These are phyloP conservation scores for Venturia pyrina DNA, from an alignment of 2,329 filamentous ascomycete genomes.

Conservation along the genomic window DNA sequence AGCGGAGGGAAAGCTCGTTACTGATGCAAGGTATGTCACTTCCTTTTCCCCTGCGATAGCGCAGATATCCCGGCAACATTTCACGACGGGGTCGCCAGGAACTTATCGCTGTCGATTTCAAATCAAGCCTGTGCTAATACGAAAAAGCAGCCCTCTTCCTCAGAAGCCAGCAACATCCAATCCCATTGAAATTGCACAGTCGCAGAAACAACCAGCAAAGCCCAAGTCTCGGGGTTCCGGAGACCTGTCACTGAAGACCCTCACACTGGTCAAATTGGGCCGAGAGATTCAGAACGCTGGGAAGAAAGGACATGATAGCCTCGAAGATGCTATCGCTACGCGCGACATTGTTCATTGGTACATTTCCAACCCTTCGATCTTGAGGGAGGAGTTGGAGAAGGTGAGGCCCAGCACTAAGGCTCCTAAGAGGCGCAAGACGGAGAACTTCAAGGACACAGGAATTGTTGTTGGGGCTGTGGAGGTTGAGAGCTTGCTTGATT, in stretches of 20 bases:
- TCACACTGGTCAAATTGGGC: slow-evolving; percentile 16
- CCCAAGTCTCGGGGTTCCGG: slow-evolving; percentile 7
- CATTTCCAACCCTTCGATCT: not conserved
- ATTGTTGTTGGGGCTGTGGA: not conserved
- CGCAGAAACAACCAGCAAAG: slow-evolving; percentile 4
- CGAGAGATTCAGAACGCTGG: slow-evolving; percentile 20
- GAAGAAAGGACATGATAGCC: slow-evolving; percentile 30
- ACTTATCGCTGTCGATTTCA: not conserved
- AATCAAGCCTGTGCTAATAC: not conserved
- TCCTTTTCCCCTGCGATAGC: not conserved
- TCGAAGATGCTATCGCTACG: slow-evolving; percentile 37
- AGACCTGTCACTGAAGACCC: slow-evolving; percentile 18
- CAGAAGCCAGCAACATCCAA: not conserved
- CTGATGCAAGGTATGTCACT: not conserved
- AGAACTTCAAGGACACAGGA: not conserved
- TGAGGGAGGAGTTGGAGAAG: not conserved
- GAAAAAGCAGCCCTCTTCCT: not conserved
- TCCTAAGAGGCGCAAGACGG: not conserved
- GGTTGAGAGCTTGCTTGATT: not conserved
- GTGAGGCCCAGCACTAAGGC: not conserved
- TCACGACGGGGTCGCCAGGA: not conserved
- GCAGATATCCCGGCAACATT: not conserved
- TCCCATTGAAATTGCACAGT: not conserved
- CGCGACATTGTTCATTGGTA: slow-evolving; percentile 34
- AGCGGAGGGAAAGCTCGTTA: not conserved